These are phyloP conservation scores for Ammopiptanthus mongolicus DNA, from an alignment of 306 rosid genomes.

Conservation along the genomic window DNA sequence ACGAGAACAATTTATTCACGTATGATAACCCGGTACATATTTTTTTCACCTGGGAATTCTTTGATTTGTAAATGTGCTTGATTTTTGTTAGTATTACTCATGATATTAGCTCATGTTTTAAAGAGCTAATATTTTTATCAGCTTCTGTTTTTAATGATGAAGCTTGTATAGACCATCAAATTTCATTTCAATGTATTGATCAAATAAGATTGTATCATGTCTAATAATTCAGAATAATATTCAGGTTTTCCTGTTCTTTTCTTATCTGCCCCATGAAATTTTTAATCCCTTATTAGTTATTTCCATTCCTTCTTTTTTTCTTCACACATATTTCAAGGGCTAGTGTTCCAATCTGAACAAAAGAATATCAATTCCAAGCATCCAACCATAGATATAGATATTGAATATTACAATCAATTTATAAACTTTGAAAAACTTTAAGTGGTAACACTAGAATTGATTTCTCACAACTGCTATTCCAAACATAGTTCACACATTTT, in stretches of 20 bases:
- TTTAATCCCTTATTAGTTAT: too few relatives aligned
- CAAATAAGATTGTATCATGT: constrained; percentile 17
- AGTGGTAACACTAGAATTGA: constrained; percentile 12
- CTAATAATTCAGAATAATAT: not conserved
- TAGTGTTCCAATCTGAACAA: too few relatives aligned
- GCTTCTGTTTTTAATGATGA: constrained; percentile 51
- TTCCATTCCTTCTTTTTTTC: too few relatives aligned
- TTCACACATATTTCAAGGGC: too few relatives aligned
- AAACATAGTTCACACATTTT: not conserved
- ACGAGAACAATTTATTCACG: constrained; percentile 53
- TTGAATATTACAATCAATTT: constrained; percentile 8
- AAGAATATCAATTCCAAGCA: too few relatives aligned
- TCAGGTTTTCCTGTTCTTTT: not conserved
- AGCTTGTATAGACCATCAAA: constrained; percentile 38
- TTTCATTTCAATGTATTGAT: constrained; percentile 14
- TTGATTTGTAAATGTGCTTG: constrained; percentile 30
- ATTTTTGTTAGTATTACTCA: too few relatives aligned
- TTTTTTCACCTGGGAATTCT: constrained; percentile 29
- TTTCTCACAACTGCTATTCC: constrained; percentile 20
- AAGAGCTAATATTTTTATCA: constrained; percentile 46
- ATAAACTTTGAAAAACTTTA: not conserved
- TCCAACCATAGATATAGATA: too few relatives aligned
- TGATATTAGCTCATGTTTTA: constrained; percentile 57
- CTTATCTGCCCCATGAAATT: not conserved
- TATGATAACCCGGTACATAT: constrained; percentile 44